Base-by-base conservation (phyloP, 768 basidiomycete genomes). In the Kwoniella bestiolae region DNA sequence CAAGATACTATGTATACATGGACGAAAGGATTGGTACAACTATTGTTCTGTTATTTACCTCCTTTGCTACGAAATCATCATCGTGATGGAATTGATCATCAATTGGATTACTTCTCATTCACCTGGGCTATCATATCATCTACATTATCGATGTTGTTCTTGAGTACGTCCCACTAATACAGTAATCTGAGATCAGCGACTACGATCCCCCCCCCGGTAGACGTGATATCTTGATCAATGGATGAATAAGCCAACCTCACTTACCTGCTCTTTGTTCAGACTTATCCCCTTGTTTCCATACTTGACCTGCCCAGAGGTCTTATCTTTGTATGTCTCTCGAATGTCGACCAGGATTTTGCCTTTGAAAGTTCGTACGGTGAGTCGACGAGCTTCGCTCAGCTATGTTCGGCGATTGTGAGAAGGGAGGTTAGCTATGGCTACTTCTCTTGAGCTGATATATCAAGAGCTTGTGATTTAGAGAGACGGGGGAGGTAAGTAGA, bases 311-410 rank as follows among this genome's bases (percentile, higher is more conserved):
- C 79, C 79, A n/a, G 66, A 60, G 2, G 64, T 52, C 50, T 81
- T 81, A 59, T 76, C 72, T 61, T 73, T 76, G 65, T 79, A 81
- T 52, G 76, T 77, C 63, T 81, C 80, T 44, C 81, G 72, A 29
- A 82, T 70, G 67, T 81, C 79, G 23, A 82, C 52, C 57, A 76
- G 59, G 3, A 61, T 72, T 31, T 69, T 73, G 6, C 66, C 69
- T 44, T 74, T 73, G 72, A 69, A 82, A 26, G 66, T 50, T 12
- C 75, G 35, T 9, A 82, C 75, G 0, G 79, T 79, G 11, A 78
- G 65, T 31, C 80, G 53, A 16, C 72, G 68, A 18, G 64, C 71
- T 9, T 70, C 67, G 3, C 60, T 67, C 11, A 82, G 59, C 70
- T 79, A 32, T 47, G 11, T 52, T 32, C 11, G 41, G 57, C 5